Conservation (phyloP, 371 early-diverging fungal species). For the Mucor circinelloides region DNA sequence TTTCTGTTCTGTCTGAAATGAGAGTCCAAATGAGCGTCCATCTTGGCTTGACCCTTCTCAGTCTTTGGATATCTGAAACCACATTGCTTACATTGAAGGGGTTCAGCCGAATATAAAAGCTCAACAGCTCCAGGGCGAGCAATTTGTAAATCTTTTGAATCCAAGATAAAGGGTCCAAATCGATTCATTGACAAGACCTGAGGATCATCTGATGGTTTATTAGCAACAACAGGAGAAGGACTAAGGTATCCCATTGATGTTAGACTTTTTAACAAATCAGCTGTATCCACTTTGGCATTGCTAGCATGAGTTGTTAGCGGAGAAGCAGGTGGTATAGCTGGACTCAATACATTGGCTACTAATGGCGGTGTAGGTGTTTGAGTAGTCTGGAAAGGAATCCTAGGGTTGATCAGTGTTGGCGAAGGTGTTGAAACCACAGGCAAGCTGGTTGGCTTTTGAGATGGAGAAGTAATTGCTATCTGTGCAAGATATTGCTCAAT, state of each 20-base stretch:
- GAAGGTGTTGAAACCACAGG: conserved; percentile 13
- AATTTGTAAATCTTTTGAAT: conserved; percentile 52
- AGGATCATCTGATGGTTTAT: neutral
- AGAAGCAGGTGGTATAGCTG: neutral
- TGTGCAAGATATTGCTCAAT: conserved; percentile 45
- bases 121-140: conserved; percentile 63
- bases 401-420: conserved; percentile 3
- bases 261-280: conserved; percentile 40
- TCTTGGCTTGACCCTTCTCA: conserved; percentile 69
- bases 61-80: conserved; percentile 79
- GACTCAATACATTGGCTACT: conserved; percentile 4
- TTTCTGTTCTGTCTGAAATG: conserved; percentile 92
- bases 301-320: neutral
- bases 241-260: conserved; percentile 42
- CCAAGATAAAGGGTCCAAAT: conserved; percentile 33
- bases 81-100: conserved; percentile 90
- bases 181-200: neutral
- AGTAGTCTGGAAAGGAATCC: neutral
- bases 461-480: conserved; percentile 18
- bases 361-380: conserved; percentile 8
- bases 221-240: conserved; percentile 7
- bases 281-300: conserved; percentile 23
- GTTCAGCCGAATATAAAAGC: conserved; percentile 73
- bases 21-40: conserved; percentile 89
- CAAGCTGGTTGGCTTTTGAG: conserved; percentile 19